These are phyloP conservation scores for Candida arabinofermentans DNA, from an alignment of 805 yeast species.

Conservation along the genomic window DNA sequence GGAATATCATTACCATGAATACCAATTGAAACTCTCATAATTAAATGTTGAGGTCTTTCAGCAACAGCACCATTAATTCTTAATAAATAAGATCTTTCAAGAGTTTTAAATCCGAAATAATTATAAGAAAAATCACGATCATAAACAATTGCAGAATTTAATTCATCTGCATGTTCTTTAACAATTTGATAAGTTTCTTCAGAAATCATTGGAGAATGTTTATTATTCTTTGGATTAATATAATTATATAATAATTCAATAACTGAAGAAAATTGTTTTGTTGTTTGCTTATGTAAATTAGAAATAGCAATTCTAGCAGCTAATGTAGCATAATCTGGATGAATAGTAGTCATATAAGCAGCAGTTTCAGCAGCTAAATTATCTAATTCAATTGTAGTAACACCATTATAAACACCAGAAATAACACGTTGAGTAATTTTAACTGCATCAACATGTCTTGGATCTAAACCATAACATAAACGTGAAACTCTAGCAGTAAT, in stretches of 20 bases:
- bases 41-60: conserved; percentile 59
- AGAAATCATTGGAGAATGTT: conserved; percentile 66
- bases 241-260: conserved; percentile 69
- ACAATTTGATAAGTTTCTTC: conserved; percentile 62
- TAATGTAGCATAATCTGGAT: conserved; percentile 93
- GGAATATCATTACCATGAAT: conserved; percentile 54
- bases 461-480: conserved; percentile 89
- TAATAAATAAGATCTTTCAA: conserved; percentile 55
- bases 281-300: conserved; percentile 90
- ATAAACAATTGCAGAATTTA: conserved; percentile 70
- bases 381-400: conserved; percentile 84
- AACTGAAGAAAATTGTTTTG: conserved; percentile 78
- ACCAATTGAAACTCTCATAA: conserved; percentile 61
- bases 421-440: conserved; percentile 94
- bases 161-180: conserved; percentile 54
- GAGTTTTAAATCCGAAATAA: conserved; percentile 59
- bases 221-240: conserved; percentile 73
- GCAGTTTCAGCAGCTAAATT: conserved; percentile 91
- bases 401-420: conserved; percentile 96
- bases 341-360: conserved; percentile 95
- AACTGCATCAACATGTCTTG: conserved; percentile 89
- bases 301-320: conserved; percentile 97
- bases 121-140: conserved; percentile 62
- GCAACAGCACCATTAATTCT: conserved; percentile 53
- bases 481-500: conserved; percentile 94